Evolutionary conservation across 352 stramenopile genomes (phyloP).

Genomic region (Halophytophthora batemanensis): DNA sequence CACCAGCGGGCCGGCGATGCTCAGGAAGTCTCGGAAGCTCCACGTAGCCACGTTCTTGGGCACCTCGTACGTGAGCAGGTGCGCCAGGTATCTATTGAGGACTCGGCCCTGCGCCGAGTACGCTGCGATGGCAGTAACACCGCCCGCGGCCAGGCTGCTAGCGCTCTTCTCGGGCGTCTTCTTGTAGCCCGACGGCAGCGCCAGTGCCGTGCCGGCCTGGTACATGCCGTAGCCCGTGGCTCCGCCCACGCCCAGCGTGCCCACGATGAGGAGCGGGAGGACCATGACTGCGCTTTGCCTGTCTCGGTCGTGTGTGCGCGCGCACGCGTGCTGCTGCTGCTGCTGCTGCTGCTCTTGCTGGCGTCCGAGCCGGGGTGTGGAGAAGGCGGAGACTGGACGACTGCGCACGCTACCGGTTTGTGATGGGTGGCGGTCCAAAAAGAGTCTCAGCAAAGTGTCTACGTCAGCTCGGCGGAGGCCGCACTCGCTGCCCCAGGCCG

Average conservation of each 20-base stretch:
- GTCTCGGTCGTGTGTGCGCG: neutral
- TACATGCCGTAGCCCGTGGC: constrained; percentile 70
- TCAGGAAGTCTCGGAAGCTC: constrained; percentile 67
- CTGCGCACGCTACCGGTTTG: neutral
- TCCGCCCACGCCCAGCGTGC: constrained; percentile 37
- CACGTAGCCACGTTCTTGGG: constrained; percentile 63
- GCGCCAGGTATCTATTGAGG: constrained; percentile 54
- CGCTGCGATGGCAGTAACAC: constrained; percentile 28
- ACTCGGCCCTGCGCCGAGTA: constrained; percentile 54
- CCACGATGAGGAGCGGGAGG: constrained; percentile 64
- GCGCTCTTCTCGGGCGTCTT: constrained; percentile 42
- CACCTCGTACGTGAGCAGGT: constrained; percentile 70
- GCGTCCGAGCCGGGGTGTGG: neutral
- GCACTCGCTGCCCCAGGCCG: neutral
- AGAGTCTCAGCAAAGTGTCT: constrained; percentile 6
- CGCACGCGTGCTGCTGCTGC: neutral
- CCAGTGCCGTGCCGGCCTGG: constrained; percentile 46
- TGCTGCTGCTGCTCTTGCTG: neutral
- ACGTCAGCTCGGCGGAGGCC: neutral
- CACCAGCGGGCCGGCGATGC: constrained; percentile 55
- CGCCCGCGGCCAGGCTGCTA: constrained; percentile 32
- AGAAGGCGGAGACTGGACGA: constrained; percentile 2
- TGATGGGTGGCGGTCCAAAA: constrained; percentile 6
- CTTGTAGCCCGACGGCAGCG: constrained; percentile 26
- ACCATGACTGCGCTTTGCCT: constrained; percentile 35